Evolutionary conservation across 2,329 filamentous ascomycete species (phyloP).

Genomic region (Paecilomyces sp.): DNA sequence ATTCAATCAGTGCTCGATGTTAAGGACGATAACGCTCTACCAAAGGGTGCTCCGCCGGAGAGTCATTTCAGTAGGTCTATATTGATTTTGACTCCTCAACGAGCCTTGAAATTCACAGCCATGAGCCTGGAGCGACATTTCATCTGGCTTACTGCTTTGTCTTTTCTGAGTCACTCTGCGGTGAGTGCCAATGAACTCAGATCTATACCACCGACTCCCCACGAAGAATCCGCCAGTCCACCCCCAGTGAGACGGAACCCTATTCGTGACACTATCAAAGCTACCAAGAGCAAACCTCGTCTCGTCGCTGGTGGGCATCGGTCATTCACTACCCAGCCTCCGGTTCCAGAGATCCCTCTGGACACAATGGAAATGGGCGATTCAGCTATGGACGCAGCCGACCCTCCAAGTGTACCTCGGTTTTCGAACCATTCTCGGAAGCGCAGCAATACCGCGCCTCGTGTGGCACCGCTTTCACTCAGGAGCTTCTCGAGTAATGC

Average conservation of each 20-base stretch:
- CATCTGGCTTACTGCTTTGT: slow-evolving; percentile 87
- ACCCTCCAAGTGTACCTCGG: slow-evolving; percentile 47
- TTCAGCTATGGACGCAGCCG: slow-evolving; percentile 36
- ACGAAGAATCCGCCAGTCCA: slow-evolving; percentile 25
- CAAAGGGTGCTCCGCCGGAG: slow-evolving; percentile 55
- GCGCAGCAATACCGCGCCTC: slow-evolving; percentile 80
- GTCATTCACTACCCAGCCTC: slow-evolving; percentile 26
- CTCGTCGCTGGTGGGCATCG: slow-evolving; percentile 33
- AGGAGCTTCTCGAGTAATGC: slow-evolving; percentile 62
- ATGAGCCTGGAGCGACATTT: slow-evolving; percentile 78
- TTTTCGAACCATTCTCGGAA: slow-evolving; percentile 66
- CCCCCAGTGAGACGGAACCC: slow-evolving; percentile 47
- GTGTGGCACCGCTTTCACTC: slow-evolving; percentile 63
- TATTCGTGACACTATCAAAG: slow-evolving; percentile 81
- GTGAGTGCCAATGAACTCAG: slow-evolving; percentile 71
- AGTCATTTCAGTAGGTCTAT: slow-evolving; percentile 84
- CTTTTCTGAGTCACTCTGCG: slow-evolving; percentile 86
- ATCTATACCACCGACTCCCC: slow-evolving; percentile 48
- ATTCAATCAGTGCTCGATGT: slow-evolving; percentile 97
- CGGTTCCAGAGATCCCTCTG: slow-evolving; percentile 26
- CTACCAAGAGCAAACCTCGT: slow-evolving; percentile 67
- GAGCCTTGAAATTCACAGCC: slow-evolving; percentile 93
- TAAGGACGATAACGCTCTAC: slow-evolving; percentile 82
- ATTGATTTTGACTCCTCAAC: slow-evolving; percentile 83
- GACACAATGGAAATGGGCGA: slow-evolving; percentile 20